These are phyloP conservation scores for Erodium moschatum DNA, from an alignment of 441 rosid species.

Conservation along the genomic window DNA sequence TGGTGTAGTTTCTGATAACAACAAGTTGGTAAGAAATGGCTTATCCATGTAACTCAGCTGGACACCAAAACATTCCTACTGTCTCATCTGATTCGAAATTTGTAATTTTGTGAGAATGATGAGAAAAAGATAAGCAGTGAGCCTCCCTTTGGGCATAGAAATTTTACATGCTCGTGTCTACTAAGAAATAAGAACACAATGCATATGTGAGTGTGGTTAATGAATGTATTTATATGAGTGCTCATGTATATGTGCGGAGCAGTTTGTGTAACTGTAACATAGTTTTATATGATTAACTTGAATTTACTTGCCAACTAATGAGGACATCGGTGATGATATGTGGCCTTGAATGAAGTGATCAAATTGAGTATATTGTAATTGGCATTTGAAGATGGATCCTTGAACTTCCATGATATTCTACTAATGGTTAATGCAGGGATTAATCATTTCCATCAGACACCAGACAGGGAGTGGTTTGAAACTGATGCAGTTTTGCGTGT, in stretches of 20 bases:
- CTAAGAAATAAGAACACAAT: neutral
- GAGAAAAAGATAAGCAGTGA: neutral
- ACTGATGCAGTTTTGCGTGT: conserved; percentile 91
- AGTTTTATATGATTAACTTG: no score
- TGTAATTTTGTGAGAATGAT: neutral
- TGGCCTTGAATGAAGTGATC: no score
- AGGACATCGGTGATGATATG: no score
- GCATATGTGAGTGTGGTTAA: neutral
- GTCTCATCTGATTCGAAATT: neutral
- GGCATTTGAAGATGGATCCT: no score
- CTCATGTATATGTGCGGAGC: no score
- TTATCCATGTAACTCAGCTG: no score
- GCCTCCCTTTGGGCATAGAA: neutral
- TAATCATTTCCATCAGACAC: conserved; percentile 12
- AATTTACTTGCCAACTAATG: no score
- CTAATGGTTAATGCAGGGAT: conserved; percentile 1
- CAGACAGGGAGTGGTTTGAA: conserved; percentile 63
- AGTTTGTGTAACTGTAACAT: no score
- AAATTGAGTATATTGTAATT: no score
- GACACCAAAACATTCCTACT: neutral
- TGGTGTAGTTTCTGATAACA: neutral
- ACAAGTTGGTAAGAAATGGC: neutral
- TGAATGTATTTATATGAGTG: neutral
- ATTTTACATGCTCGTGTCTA: neutral
- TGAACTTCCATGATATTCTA: no score